Percentiles rank a stretch among this genome's conserved stretches.
Conservation (phyloP, 2,329 filamentous ascomycete genomes). For the Aspergillus jensenii region DNA sequence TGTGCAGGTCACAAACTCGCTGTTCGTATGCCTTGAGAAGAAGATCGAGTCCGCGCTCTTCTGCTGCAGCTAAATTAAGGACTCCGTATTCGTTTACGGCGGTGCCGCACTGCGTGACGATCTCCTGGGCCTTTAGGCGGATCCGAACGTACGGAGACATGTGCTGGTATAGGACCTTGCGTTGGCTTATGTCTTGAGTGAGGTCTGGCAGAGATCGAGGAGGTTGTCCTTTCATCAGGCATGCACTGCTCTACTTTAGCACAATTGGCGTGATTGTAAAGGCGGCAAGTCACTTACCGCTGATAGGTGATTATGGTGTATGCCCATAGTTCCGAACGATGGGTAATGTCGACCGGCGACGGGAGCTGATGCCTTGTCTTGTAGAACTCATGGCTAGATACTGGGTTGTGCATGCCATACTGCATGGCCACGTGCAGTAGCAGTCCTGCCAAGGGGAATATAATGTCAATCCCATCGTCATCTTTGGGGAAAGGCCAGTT, state of each 20-base stretch:
- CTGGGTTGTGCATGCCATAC: constrained; percentile 43
- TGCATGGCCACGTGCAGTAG: constrained; percentile 46
- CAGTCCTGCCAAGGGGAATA: constrained; percentile 38
- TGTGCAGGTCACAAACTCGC: constrained; percentile 38
- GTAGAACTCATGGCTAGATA: constrained; percentile 44
- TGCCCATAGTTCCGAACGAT: constrained; percentile 42
- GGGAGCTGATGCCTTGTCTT: constrained; percentile 30
- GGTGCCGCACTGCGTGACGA: constrained; percentile 36
- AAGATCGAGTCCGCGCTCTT: constrained; percentile 39
- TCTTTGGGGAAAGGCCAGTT: constrained; percentile 44
- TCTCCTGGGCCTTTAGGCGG: constrained; percentile 39
- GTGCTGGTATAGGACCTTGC: constrained; percentile 33
- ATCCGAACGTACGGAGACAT: constrained; percentile 35
- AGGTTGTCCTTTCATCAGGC: constrained; percentile 39
- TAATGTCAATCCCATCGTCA: constrained; percentile 31
- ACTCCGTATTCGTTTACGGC: constrained; percentile 40
- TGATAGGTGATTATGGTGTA: constrained; percentile 43
- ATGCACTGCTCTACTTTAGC: constrained; percentile 29
- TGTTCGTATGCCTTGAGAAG: constrained; percentile 37
- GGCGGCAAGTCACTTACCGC: constrained; percentile 24
- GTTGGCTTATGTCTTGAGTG: constrained; percentile 37
- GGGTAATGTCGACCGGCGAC: constrained; percentile 36
- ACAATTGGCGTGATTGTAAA: background rate
- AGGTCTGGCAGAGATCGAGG: constrained; percentile 34
- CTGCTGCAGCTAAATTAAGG: constrained; percentile 37